Conservation (phyloP, 2,329 filamentous ascomycete species). For the Beauveria rudraprayagi region DNA sequence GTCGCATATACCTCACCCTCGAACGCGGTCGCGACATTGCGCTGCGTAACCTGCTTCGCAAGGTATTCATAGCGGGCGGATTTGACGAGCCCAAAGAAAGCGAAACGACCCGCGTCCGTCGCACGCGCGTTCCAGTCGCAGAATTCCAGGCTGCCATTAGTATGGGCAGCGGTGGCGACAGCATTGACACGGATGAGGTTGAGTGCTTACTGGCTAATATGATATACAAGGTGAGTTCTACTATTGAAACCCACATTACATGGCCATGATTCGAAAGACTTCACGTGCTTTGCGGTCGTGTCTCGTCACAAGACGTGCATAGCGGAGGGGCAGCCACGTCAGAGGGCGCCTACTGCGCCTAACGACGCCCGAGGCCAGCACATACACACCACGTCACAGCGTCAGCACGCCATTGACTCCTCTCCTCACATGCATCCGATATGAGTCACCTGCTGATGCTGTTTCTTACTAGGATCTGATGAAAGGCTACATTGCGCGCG, state of each 20-base stretch:
- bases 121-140: conserved; percentile 70
- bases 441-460: conserved; percentile 26
- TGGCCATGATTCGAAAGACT: too few relatives aligned
- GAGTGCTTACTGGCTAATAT: conserved; percentile 93
- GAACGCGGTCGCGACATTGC: conserved; percentile 89
- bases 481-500: conserved; percentile 96
- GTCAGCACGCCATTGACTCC: conserved; percentile 7
- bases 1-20: conserved; percentile 87
- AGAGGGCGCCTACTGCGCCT: conserved; percentile 5
- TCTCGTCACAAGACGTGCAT: not conserved
- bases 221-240: conserved; percentile 79
- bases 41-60: conserved; percentile 81
- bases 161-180: conserved; percentile 57
- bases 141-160: conserved; percentile 83
- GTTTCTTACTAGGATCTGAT: conserved; percentile 63
- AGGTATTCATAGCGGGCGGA: conserved; percentile 79
- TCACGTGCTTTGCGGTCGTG: not conserved
- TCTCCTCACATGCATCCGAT: not conserved
- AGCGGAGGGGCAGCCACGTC: not conserved
- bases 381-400: conserved; percentile 13
- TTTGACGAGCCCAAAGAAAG: conserved; percentile 70
- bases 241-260: not conserved
- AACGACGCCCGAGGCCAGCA: conserved; percentile 9
- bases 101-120: conserved; percentile 51
- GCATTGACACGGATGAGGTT: conserved; percentile 81